Evolutionary conservation across 345 rosid species (phyloP).

Genomic region (Gynandropsis gynandra): DNA sequence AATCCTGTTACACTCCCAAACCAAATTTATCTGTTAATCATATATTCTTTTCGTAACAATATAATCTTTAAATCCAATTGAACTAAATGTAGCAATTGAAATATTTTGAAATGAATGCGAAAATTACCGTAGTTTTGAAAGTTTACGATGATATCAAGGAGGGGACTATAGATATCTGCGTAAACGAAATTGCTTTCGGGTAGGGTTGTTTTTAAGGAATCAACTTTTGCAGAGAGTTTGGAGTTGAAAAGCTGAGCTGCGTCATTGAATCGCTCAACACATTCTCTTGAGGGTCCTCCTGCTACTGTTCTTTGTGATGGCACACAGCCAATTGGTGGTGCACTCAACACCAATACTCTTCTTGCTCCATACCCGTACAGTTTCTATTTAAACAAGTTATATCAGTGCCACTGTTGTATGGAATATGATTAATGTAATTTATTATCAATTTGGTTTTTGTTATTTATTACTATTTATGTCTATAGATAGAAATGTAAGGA

Average conservation of each 20-base stretch:
- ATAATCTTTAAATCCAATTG: too few species aligned
- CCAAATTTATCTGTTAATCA: too few species aligned
- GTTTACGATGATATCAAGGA: slow-evolving; percentile 35
- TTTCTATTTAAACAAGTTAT: slow-evolving; percentile 29
- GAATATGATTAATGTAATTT: too few species aligned
- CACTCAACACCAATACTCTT: slow-evolving; percentile 39
- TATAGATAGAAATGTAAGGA: neutral
- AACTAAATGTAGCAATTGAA: neutral
- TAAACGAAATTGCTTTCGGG: slow-evolving; percentile 27
- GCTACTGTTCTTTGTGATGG: slow-evolving; percentile 63
- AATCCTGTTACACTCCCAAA: slow-evolving; percentile 44
- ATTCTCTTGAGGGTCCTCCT: slow-evolving; percentile 47
- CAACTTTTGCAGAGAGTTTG: slow-evolving; percentile 33
- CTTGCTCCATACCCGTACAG: slow-evolving; percentile 50
- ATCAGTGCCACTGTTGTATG: too few species aligned
- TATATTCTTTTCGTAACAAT: too few species aligned
- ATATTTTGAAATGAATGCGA: neutral
- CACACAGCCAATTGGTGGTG: slow-evolving; percentile 64
- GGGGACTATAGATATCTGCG: slow-evolving; percentile 30
- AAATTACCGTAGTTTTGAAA: slow-evolving; percentile 39
- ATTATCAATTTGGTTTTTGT: too few species aligned
- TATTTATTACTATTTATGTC: neutral
- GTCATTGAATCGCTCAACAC: slow-evolving; percentile 37
- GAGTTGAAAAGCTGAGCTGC: slow-evolving; percentile 51
- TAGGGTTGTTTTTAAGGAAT: slow-evolving; percentile 25